These are phyloP conservation scores for Posidonia oceanica DNA, from an alignment of 116 monocot species.

Conservation along the genomic window DNA sequence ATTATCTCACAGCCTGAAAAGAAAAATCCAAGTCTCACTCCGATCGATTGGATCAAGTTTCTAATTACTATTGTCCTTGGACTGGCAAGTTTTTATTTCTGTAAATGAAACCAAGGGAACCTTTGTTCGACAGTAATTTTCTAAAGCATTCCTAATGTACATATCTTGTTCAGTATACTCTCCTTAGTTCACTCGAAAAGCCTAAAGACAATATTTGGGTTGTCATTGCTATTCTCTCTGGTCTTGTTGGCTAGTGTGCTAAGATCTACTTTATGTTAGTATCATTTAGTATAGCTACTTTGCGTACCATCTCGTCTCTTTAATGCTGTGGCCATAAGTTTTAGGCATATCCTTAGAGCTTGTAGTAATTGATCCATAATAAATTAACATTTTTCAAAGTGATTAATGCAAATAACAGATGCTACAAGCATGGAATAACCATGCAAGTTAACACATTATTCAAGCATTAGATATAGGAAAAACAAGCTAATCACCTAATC, in stretches of 20 bases:
- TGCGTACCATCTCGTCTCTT: too few relatives aligned
- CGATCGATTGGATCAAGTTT: slow-evolving; percentile 97
- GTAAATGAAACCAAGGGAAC: background rate
- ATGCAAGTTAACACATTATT: too few relatives aligned
- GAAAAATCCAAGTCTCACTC: slow-evolving; percentile 96
- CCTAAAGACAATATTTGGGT: slow-evolving; percentile 88
- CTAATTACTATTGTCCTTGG: slow-evolving; percentile 78
- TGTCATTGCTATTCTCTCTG: slow-evolving; percentile 72
- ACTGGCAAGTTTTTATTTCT: slow-evolving; percentile 47
- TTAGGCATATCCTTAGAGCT: too few relatives aligned
- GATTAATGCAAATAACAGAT: too few relatives aligned
- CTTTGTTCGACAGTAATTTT: background rate
- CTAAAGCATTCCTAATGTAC: background rate
- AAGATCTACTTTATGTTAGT: slow-evolving; percentile 93
- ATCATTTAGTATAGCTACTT: background rate
- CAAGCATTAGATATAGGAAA: too few relatives aligned
- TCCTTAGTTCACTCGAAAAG: slow-evolving; percentile 70
- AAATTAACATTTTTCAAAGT: too few relatives aligned
- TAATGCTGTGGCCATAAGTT: too few relatives aligned
- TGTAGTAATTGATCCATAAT: too few relatives aligned
- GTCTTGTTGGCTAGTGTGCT: slow-evolving; percentile 82
- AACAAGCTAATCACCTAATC: too few relatives aligned
- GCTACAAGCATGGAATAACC: too few relatives aligned
- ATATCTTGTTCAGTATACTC: slow-evolving; percentile 49
- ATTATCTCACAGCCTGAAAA: slow-evolving; percentile 72